Base-by-base conservation (phyloP, 2,329 filamentous ascomycete genomes). In the Calonectria hawksworthii region DNA sequence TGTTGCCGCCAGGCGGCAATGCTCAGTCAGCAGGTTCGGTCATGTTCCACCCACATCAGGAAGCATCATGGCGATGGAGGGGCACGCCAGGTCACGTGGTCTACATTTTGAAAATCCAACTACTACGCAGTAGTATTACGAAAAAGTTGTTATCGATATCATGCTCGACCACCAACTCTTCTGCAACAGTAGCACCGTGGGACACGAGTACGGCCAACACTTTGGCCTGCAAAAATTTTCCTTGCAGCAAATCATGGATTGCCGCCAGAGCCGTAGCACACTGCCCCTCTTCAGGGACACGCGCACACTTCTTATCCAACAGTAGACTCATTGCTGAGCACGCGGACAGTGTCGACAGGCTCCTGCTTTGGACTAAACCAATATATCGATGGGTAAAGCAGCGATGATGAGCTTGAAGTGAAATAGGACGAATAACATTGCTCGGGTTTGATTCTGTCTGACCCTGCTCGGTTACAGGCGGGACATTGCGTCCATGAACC, bases 11-110 rank as follows among this genome's bases (percentile, higher is more conserved):
- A 64, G 54, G 68, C 65, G 65, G 69, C 74, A 41, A 79, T 78
- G 80, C 78, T 82, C 80, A 78, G 80, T 82, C 80, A 82, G 80
- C 80, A 54, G 65, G 30, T 82, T 82, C 80, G 79, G 78, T 75
- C 73, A 77, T 70, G 68, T 82, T 82, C 80, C 77, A 80, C 74
- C 70, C 75, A 66, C 61, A 79, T 76, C 78, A 72, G 68, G 79
- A 74, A 67, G 34, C 65, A 70, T 72, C 63, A 64, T 70, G 59
- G 30, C n/a, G 32, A 61, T 65, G 38, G 67, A 68, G 70, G 70
- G 71, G 66, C 54, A 72, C 26, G 47, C 18, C 9, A 14, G 1
- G n/a, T 66, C 68, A 71, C 71, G 70, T 75, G 74, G 28, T n/a
- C 1, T 1, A 18, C 14, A 23, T 23, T n/a, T 36, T 4, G 21